Conservation (phyloP, 2,329 filamentous ascomycete species). For the Epichloe hybrida region DNA sequence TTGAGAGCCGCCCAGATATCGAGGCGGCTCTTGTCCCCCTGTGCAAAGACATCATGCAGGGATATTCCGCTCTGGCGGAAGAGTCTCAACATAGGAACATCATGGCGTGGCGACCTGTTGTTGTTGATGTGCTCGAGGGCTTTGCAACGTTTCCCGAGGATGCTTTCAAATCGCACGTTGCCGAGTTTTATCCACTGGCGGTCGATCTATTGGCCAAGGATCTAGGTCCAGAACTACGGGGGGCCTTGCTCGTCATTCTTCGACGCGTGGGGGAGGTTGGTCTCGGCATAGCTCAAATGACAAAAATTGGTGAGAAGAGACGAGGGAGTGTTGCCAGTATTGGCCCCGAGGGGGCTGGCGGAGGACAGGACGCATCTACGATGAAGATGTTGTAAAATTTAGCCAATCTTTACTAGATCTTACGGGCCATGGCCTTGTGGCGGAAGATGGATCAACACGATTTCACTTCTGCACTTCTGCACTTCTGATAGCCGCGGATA, state of each 20-base stretch:
- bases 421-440: conserved; percentile 16
- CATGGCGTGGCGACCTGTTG: conserved; percentile 89
- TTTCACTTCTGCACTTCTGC: conserved; percentile 9
- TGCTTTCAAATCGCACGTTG: conserved; percentile 68
- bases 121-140: conserved; percentile 91
- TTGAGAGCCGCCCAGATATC: conserved; percentile 65
- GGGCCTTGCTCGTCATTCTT: conserved; percentile 62
- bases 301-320: conserved; percentile 18
- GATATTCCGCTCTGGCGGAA: conserved; percentile 77
- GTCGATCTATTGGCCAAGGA: conserved; percentile 76
- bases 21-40: conserved; percentile 81
- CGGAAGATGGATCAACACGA: conserved; percentile 13
- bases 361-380: conserved; percentile 20
- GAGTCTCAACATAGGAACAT: conserved; percentile 97
- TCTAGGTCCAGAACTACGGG: conserved; percentile 63
- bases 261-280: conserved; percentile 70
- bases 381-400: conserved; percentile 20
- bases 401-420: conserved; percentile 1
- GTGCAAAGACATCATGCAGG: conserved; percentile 83
- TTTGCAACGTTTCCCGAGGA: conserved; percentile 71
- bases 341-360: conserved; percentile 15
- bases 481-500: not conserved
- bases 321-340: conserved; percentile 28
- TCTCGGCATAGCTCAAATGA: conserved; percentile 42
- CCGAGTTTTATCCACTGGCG: conserved; percentile 73